These are phyloP conservation scores for Aureobasidium sp. DNA, from an alignment of 2,329 filamentous ascomycete genomes.

Conservation along the genomic window DNA sequence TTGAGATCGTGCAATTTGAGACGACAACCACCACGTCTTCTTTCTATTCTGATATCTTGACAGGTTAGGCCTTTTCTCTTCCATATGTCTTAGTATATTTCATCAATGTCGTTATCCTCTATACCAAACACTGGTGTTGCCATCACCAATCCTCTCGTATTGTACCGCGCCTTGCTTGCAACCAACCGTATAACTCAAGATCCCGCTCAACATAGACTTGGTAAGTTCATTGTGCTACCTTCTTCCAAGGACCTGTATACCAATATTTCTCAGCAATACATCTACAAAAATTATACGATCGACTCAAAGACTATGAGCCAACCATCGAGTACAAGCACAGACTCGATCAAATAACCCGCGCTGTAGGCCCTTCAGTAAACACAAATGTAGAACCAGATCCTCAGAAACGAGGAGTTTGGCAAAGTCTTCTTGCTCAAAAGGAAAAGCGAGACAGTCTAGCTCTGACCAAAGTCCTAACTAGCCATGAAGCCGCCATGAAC, in stretches of 20 bases:
- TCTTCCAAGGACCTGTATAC: neutral
- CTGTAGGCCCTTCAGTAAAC: constrained; percentile 28
- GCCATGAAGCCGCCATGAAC: constrained; percentile 63
- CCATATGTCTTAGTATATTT: neutral
- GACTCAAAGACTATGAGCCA: constrained; percentile 72
- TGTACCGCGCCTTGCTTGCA: constrained; percentile 65
- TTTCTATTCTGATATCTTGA: neutral
- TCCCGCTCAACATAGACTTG: constrained; percentile 61
- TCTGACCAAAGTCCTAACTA: constrained; percentile 61
- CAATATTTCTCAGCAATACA: constrained; percentile 51
- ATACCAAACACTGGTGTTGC: constrained; percentile 32
- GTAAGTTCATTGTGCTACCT: constrained; percentile 20
- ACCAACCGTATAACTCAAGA: constrained; percentile 62
- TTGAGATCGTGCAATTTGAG: constrained; percentile 3
- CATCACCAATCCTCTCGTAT: constrained; percentile 63
- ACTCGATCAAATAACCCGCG: constrained; percentile 52
- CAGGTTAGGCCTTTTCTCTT: neutral
- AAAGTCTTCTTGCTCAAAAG: constrained; percentile 46
- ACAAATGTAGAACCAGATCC: constrained; percentile 17
- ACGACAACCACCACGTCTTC: neutral
- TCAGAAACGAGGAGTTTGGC: constrained; percentile 41
- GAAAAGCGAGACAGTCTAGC: constrained; percentile 52
- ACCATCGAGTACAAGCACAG: constrained; percentile 60
- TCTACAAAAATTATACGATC: constrained; percentile 67
- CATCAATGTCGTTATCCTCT: constrained; percentile 15